Base-by-base conservation (phyloP, 2,329 filamentous ascomycete species). In the Diaporthe sp. region DNA sequence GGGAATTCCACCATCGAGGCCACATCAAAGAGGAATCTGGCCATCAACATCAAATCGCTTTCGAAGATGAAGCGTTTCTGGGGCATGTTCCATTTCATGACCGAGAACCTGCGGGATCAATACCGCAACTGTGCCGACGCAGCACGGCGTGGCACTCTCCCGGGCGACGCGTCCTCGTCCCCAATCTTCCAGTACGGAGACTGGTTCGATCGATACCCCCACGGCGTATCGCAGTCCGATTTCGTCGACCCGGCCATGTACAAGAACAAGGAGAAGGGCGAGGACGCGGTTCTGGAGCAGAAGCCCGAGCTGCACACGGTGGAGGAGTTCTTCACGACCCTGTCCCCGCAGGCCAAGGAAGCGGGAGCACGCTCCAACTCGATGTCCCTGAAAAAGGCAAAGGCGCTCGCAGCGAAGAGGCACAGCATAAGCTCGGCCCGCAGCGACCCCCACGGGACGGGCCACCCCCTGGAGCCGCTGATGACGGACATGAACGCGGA, bases 71-170 rank as follows among this genome's bases (percentile, higher is more conserved):
- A 98, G 87, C 94, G 94, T 76, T 96, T 97, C 81, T 99, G 97
- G 97, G 97, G 96, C 76, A 98, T 98, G 94, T 98, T 98, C 82
- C 95, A 98, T 82, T 98, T 95, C 86, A 96, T 98, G 90, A 93
- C 95, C 0, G 96, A 98, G 82, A 97, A 96, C 80, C 89, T 98
- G 49, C 95, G 97, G 76, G 94, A 96, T 73, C 92, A 97, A 77
- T 99, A 98, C 82, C 92, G 94, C 70, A 91, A 92, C 65, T 96
- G 95, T 79, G 93, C 95, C 22, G 95, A 98, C 82, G 93, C 93
- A n/a, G 92, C 93, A 42, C 88, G 93, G 72, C 90, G 92, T 78
- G 94, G 94, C 13, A 88, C 88, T n/a, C 84, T 88, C 77, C 82
- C 85, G 76, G 83, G 83, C 74, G 85, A 89, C 72, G 85, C 86